phyloP scores from a whole-genome alignment of 768 basidiomycete species.

The Daedalea quercina region DNA sequence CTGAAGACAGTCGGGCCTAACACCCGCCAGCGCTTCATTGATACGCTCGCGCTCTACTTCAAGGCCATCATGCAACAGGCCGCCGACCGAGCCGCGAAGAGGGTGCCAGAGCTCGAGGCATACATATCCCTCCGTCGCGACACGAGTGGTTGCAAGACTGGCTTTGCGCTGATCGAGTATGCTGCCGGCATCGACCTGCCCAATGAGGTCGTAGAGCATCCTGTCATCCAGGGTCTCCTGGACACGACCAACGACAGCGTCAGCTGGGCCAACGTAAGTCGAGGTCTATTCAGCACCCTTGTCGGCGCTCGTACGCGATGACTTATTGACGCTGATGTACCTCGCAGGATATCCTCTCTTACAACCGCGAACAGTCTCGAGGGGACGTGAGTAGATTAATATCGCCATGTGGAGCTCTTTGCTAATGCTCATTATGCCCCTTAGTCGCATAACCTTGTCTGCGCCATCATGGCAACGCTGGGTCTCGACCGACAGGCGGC shows the following conservation, averaged over 20 bases:
- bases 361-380: conserved; percentile 67
- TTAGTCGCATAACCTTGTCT: conserved; percentile 60
- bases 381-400: conserved; percentile 27
- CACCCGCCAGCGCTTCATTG: conserved; percentile 28
- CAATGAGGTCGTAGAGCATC: conserved; percentile 46
- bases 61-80: conserved; percentile 27
- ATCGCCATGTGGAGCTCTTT: background rate
- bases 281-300: conserved; percentile 3
- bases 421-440: background rate
- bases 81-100: conserved; percentile 19
- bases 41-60: conserved; percentile 24
- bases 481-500: conserved; percentile 54
- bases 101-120: conserved; percentile 36
- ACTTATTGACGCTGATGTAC: background rate
- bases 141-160: conserved; percentile 45
- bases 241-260: conserved; percentile 43
- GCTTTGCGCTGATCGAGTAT: conserved; percentile 50
- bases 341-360: conserved; percentile 65
- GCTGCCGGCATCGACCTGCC: conserved; percentile 45
- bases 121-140: conserved; percentile 49
- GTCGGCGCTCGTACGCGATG: background rate
- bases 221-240: conserved; percentile 37
- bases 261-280: conserved; percentile 33
- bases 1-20: conserved; percentile 31
- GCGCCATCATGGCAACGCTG: conserved; percentile 60